These are phyloP conservation scores for Trichosporon faecale DNA, from an alignment of 1,284 basidiomycete genomes.

Conservation along the genomic window DNA sequence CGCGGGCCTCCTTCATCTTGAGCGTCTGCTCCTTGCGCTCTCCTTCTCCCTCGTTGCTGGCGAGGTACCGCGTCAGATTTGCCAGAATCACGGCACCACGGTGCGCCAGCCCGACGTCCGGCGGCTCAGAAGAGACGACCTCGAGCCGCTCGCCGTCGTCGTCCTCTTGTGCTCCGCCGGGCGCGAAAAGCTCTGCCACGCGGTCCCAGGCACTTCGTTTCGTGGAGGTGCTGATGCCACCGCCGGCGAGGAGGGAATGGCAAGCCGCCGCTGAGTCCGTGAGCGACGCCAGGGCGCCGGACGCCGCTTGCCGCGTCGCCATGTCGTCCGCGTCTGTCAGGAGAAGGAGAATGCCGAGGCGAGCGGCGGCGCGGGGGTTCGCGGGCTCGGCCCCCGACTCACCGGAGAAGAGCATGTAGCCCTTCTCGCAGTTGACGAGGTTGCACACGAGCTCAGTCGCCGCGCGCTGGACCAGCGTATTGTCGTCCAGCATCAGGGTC, in stretches of 20 bases:
- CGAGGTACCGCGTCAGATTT: conserved; percentile 58
- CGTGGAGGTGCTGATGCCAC: conserved; percentile 37
- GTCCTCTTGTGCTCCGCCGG: conserved; percentile 22
- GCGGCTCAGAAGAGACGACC: conserved; percentile 32
- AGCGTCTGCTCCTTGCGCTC: neutral
- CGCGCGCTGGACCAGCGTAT: conserved; percentile 76
- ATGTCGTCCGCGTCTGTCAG: conserved; percentile 78
- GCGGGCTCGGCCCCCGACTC: conserved; percentile 34
- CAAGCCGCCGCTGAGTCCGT: conserved; percentile 64
- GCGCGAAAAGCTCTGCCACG: conserved; percentile 60
- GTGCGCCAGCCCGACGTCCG: conserved; percentile 61
- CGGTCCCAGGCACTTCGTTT: conserved; percentile 60
- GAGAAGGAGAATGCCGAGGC: conserved; percentile 76
- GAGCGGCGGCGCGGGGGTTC: conserved; percentile 57
- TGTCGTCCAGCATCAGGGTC: conserved; percentile 77
- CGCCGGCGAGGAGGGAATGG: conserved; percentile 54
- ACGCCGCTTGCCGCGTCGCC: conserved; percentile 75
- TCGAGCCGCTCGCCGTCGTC: conserved; percentile 42
- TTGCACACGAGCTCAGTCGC: conserved; percentile 93
- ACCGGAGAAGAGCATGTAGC: conserved; percentile 59
- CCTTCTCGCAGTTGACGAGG: conserved; percentile 69
- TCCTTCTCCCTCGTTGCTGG: neutral
- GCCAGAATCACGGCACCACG: conserved; percentile 68
- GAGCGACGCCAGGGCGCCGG: conserved; percentile 77
- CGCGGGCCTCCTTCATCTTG: neutral